These are phyloP conservation scores for Gaeumannomyces tritici DNA, from an alignment of 2,329 filamentous ascomycete genomes.

Conservation along the genomic window DNA sequence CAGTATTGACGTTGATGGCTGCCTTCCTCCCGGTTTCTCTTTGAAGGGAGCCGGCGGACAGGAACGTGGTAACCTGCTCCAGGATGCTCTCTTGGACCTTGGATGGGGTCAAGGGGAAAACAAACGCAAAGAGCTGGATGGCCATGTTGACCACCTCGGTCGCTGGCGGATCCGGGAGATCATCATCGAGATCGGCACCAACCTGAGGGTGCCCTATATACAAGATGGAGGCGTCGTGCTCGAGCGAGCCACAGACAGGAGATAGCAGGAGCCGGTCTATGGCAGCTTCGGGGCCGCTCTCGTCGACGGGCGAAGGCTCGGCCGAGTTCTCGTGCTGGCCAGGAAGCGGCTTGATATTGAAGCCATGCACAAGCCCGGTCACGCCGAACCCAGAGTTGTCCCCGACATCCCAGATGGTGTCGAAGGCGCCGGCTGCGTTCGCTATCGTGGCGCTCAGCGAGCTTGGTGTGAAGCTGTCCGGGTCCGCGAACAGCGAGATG, in stretches of 20 bases:
- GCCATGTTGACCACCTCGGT: conserved; percentile 94
- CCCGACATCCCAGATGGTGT: conserved; percentile 87
- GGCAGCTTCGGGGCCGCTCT: conserved; percentile 50
- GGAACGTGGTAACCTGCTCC: conserved; percentile 84
- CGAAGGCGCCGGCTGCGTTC: conserved; percentile 79
- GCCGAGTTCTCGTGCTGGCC: conserved; percentile 52
- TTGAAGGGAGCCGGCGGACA: conserved; percentile 70
- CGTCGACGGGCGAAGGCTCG: conserved; percentile 34
- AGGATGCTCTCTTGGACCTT: conserved; percentile 94
- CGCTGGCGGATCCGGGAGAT: conserved; percentile 66
- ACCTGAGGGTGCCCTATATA: conserved; percentile 43
- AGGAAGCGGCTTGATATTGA: conserved; percentile 59
- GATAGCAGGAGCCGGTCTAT: conserved; percentile 55
- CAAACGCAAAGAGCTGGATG: conserved; percentile 85
- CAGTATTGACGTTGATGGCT: conserved; percentile 85
- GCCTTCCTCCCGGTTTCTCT: conserved; percentile 82
- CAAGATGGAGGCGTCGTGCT: conserved; percentile 79
- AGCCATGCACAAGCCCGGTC: conserved; percentile 72
- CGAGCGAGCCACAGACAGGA: conserved; percentile 73
- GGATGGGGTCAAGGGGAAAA: conserved; percentile 76
- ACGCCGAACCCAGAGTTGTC: conserved; percentile 95
- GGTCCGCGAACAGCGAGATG: conserved; percentile 86
- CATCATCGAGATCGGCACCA: conserved; percentile 5
- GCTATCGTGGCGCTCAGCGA: conserved; percentile 87
- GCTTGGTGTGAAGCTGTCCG: conserved; percentile 75